Percentiles rank a stretch among this genome's conserved stretches.
phyloP scores from a whole-genome alignment of 208 protist genomes.

The Leptomonas pyrrhocoris region DNA sequence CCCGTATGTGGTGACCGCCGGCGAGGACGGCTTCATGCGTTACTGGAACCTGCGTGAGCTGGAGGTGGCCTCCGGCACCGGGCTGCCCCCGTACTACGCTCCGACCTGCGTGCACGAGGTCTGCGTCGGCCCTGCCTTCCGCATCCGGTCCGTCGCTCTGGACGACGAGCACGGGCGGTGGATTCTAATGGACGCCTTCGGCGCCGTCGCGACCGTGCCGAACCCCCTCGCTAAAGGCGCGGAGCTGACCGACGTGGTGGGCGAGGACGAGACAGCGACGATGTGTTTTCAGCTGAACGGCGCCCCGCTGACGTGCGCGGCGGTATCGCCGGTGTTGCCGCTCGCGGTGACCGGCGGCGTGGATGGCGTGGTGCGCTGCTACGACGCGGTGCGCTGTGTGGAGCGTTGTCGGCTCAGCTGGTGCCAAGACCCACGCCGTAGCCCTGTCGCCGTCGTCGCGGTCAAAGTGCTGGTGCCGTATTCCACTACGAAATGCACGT shows the following conservation, averaged over 20 bases:
- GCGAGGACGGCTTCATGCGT: constrained; percentile 96
- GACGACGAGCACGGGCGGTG: constrained; percentile 56
- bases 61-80: constrained; percentile 90
- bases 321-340: constrained; percentile 79
- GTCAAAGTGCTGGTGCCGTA: constrained; percentile 20
- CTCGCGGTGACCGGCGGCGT: constrained; percentile 86
- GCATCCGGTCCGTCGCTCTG: constrained; percentile 75
- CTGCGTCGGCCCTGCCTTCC: constrained; percentile 38
- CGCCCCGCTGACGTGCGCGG: constrained; percentile 82
- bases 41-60: constrained; percentile 93
- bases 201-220: constrained; percentile 46
- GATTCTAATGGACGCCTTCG: constrained; percentile 85
- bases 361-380: constrained; percentile 92
- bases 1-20: constrained; percentile 90
- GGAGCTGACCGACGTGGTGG: not conserved
- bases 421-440: constrained; percentile 3
- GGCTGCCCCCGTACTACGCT: constrained; percentile 73
- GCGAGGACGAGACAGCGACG: not conserved
- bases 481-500: constrained; percentile 23
- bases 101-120: constrained; percentile 85
- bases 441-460: constrained; percentile 19
- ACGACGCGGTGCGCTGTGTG: constrained; percentile 85
- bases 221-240: constrained; percentile 22
- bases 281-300: constrained; percentile 84
- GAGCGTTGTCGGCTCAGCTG: constrained; percentile 44